Base-by-base conservation (phyloP, 352 stramenopile species). In the Thraustotheca clavata region DNA sequence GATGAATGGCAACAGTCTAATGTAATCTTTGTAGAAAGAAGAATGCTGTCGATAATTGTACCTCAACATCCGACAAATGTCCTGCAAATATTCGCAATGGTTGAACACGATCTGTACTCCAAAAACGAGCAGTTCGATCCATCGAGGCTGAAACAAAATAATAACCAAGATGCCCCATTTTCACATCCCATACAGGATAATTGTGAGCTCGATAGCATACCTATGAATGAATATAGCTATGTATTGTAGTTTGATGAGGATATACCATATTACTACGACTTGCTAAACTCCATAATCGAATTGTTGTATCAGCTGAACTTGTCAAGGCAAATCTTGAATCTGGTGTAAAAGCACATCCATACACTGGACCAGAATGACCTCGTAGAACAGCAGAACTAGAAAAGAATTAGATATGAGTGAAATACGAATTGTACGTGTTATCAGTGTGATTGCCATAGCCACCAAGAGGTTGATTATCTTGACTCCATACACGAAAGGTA, bases 81-180 rank as follows among this genome's bases (percentile, higher is more conserved):
- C 95, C 95, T 16, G 85, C 84, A 61, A 98, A 97, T 16, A 98
- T 60, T n/a, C 95, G 88, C 36, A 98, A 69, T 36, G 95, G 94
- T 31, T 83, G 85, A 54, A 88, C 69, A 59, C 87, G 82, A 69
- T 98, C 95, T 0, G 92, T 98, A 52, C 86, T 93, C 91, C 91
- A 98, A 16, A 98, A 75, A 20, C 95, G 75, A 9, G 88, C 91
- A 16, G 89, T 98, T 22, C 88, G 88, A 66, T 98, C 95, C 68
- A 92, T 96, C 20, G 88, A 96, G 62, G 86, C 94, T 11, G 89
- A 96, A 20, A 89, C 93, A 77, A 98, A 98, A 67, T 98, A 98
- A 72, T 98, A 98, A 12, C 95, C 95, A 18, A 83, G 80, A 16
- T 88, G 87, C 11, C 84, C 77, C 65, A 96, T 97, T 0, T 74